Conservation (phyloP, 192 early-diverging fungal species). For the Backusella westeae region DNA sequence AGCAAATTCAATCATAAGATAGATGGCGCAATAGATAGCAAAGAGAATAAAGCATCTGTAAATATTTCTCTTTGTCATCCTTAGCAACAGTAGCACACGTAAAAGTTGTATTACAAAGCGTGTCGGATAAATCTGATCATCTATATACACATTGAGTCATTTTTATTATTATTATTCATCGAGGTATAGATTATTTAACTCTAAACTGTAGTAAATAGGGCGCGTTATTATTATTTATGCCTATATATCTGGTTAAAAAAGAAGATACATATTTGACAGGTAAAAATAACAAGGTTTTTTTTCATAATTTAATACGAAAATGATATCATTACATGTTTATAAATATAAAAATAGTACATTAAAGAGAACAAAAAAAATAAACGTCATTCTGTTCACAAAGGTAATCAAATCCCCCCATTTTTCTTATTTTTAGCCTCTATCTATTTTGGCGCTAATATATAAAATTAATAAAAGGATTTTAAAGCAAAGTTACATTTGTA, state of each 20-base stretch:
- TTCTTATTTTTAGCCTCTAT: not conserved
- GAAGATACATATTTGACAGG: not conserved
- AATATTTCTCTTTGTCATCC: not conserved
- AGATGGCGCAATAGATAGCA: not conserved
- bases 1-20: not conserved
- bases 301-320: not conserved
- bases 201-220: not conserved
- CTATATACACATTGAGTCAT: not conserved
- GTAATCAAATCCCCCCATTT: not conserved
- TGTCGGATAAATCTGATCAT: not conserved
- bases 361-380: not conserved
- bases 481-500: not conserved
- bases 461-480: not conserved
- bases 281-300: not conserved
- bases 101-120: not conserved
- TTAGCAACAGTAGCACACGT: not conserved
- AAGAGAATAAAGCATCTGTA: not conserved
- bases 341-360: not conserved
- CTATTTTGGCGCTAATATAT: not conserved
- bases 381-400: not conserved
- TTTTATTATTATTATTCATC: not conserved
- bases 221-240: not conserved
- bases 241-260: not conserved
- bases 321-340: not conserved
- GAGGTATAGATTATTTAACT: not conserved